Conservation (phyloP, 2,329 filamentous ascomycete genomes). For the Xylariaceae sp. region DNA sequence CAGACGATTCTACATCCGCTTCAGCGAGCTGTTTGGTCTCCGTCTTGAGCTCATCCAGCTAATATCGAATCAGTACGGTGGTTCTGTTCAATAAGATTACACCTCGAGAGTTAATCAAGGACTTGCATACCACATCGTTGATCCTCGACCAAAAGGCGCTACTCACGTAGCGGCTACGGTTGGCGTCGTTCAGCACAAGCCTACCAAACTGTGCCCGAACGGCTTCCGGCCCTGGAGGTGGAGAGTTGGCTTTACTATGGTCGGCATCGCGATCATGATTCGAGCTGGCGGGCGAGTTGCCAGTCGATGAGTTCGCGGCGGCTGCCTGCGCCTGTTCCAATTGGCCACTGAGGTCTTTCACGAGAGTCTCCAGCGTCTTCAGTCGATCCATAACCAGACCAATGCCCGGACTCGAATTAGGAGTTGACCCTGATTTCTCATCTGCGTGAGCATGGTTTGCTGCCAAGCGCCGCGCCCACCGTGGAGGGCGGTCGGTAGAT, state of each 20-base stretch:
- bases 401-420: constrained; percentile 23
- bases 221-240: background rate
- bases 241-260: constrained; percentile 3
- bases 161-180: constrained; percentile 44
- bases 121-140: constrained; percentile 48
- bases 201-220: constrained; percentile 44
- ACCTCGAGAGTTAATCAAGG: background rate
- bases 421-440: constrained; percentile 34
- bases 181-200: constrained; percentile 42
- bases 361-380: constrained; percentile 45
- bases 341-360: constrained; percentile 46
- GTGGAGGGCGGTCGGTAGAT: constrained; percentile 45
- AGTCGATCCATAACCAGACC: constrained; percentile 46
- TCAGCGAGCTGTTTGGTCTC: constrained; percentile 32
- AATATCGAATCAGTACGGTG: constrained; percentile 13
- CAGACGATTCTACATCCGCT: constrained; percentile 36
- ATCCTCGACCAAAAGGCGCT: constrained; percentile 53
- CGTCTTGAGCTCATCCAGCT: constrained; percentile 44
- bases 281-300: constrained; percentile 27
- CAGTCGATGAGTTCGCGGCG: constrained; percentile 15
- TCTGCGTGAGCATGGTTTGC: constrained; percentile 26
- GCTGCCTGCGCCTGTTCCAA: constrained; percentile 39
- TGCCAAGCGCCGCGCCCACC: constrained; percentile 52
- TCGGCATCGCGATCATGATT: constrained; percentile 20
- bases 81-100: background rate